Evolutionary conservation across 2,329 filamentous ascomycete genomes (phyloP).

Genomic region (Xenoacremonium recifei): DNA sequence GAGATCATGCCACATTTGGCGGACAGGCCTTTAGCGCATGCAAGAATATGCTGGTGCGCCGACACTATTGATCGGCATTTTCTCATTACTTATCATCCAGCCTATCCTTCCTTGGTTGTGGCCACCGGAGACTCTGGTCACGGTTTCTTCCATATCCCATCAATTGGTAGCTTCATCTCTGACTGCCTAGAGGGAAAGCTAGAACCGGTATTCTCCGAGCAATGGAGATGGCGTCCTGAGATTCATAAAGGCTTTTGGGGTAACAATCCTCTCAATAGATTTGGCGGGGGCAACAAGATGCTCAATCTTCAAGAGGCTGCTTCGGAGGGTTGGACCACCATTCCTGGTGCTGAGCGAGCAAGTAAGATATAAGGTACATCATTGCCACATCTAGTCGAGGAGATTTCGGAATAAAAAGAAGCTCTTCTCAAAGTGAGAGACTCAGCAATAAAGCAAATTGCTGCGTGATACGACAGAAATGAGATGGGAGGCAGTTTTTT

Average conservation of each 20-base stretch:
- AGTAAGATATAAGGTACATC: no score
- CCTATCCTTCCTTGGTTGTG: conserved; percentile 9
- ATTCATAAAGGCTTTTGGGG: conserved; percentile 12
- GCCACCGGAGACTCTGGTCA: conserved; percentile 15
- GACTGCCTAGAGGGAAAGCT: conserved; percentile 11
- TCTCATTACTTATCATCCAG: conserved; percentile 15
- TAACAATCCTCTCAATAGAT: conserved; percentile 9
- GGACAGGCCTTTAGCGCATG: conserved; percentile 12
- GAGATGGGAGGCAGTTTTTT: no score
- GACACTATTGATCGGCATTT: conserved; percentile 14
- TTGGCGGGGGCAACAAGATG: conserved; percentile 9
- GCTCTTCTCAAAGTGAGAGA: no score
- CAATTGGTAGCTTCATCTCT: conserved; percentile 9
- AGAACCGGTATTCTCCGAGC: conserved; percentile 8
- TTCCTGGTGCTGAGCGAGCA: no score
- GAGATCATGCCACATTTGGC: conserved; percentile 14
- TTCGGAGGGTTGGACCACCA: conserved; percentile 3
- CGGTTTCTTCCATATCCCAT: conserved; percentile 14
- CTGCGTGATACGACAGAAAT: no score
- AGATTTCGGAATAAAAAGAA: no score
- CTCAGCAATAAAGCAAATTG: no score
- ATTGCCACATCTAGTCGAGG: no score
- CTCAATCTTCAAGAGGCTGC: conserved; percentile 6
- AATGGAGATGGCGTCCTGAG: conserved; percentile 15
- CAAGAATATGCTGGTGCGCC: conserved; percentile 17